Evolutionary conservation across 163 green algal genomes (phyloP).

Genomic region (Chloromonas sp.): DNA sequence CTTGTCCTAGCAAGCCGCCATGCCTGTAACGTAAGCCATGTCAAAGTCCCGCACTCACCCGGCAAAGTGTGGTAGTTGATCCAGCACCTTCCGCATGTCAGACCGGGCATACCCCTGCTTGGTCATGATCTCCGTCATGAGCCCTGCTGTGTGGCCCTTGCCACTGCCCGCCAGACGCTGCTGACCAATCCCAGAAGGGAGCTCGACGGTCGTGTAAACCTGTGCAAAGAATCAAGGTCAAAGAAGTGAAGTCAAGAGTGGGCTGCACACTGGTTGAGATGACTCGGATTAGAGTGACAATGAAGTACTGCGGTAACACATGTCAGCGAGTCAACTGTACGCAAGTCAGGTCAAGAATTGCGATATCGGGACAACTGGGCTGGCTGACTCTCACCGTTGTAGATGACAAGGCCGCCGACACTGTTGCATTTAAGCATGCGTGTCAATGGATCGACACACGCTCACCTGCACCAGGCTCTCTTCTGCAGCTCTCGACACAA

Average conservation of each 20-base stretch:
- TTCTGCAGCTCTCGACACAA: not conserved
- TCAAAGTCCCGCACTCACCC: not conserved
- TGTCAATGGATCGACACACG: no score
- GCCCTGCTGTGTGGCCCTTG: not conserved
- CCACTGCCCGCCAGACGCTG: not conserved
- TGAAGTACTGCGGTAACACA: not conserved
- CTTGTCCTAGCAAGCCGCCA: no score
- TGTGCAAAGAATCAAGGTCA: not conserved
- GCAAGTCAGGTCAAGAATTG: not conserved
- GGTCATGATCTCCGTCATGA: not conserved
- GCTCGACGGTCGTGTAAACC: not conserved
- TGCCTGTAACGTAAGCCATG: no score
- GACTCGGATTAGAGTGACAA: not conserved
- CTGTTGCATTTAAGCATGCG: no score
- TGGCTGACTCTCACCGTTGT: no score
- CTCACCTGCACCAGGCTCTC: not conserved
- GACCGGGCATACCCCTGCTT: not conserved
- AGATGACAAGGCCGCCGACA: no score
- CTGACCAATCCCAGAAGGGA: not conserved
- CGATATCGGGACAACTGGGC: no score
- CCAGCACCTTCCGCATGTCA: constrained; percentile 9
- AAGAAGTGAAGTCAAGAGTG: not conserved
- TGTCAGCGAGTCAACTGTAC: not conserved
- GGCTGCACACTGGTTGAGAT: not conserved
- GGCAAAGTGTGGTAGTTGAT: not conserved